These are phyloP conservation scores for Kuraishia hungarica DNA, from an alignment of 805 yeast species.

Conservation along the genomic window DNA sequence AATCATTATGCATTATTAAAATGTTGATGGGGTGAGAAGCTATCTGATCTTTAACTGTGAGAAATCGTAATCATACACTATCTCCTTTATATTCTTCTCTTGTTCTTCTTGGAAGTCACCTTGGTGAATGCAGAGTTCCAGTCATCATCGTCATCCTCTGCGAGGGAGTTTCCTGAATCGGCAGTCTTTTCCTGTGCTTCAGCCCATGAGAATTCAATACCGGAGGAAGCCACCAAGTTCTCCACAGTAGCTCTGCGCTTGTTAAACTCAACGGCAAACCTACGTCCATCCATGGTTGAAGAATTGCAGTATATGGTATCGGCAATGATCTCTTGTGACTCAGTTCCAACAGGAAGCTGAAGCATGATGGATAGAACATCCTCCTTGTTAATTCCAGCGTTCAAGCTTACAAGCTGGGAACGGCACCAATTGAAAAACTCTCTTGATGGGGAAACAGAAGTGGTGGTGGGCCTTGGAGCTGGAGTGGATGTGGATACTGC, in stretches of 20 bases:
- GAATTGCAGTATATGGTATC: slow-evolving; percentile 88
- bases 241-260: slow-evolving; percentile 73
- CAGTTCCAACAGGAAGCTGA: slow-evolving; percentile 68
- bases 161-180: slow-evolving; percentile 3
- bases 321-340: slow-evolving; percentile 77
- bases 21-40: background rate
- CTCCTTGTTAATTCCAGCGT: slow-evolving; percentile 66
- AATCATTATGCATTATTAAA: background rate
- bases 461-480: slow-evolving; percentile 12
- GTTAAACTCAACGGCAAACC: slow-evolving; percentile 86
- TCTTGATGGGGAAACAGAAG: slow-evolving; percentile 36
- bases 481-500: slow-evolving; percentile 23
- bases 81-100: slow-evolving; percentile 18
- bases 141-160: slow-evolving; percentile 34
- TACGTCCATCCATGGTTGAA: slow-evolving; percentile 86
- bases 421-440: slow-evolving; percentile 72
- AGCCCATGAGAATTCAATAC: slow-evolving; percentile 54
- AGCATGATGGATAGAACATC: slow-evolving; percentile 76
- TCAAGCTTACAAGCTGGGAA: slow-evolving; percentile 53
- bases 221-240: slow-evolving; percentile 31
- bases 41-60: background rate
- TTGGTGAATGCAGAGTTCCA: slow-evolving; percentile 42
- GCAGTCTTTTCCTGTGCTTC: slow-evolving; percentile 36
- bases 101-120: slow-evolving; percentile 57
- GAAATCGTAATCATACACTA: background rate